These are phyloP conservation scores for Globisporangium irregulare DNA, from an alignment of 352 stramenopile species.

Conservation along the genomic window DNA sequence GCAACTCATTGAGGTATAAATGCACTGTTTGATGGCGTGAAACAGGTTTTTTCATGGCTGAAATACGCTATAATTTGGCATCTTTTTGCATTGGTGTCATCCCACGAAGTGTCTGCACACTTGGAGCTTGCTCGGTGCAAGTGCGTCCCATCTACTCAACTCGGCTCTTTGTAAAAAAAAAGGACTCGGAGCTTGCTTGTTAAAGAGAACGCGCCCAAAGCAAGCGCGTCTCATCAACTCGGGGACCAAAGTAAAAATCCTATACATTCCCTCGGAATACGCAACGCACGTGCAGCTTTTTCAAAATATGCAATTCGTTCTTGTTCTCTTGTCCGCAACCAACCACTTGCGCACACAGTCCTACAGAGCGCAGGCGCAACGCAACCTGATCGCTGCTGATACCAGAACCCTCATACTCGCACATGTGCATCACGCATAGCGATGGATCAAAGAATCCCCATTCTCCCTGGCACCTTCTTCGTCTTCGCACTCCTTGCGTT, in stretches of 20 bases:
- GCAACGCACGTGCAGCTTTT: conserved; percentile 5
- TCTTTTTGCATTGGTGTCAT: background rate
- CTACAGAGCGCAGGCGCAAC: background rate
- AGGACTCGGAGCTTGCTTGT: no score
- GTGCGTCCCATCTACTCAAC: no score
- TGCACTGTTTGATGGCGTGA: background rate
- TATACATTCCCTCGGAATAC: conserved; percentile 12
- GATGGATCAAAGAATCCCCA: conserved; percentile 10
- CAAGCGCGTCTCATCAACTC: no score
- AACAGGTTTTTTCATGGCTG: background rate
- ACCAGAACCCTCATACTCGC: conserved; percentile 16
- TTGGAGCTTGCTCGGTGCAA: no score
- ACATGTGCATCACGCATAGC: conserved; percentile 18
- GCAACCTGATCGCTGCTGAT: conserved; percentile 10
- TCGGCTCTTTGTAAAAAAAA: no score
- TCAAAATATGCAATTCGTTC: conserved; percentile 19
- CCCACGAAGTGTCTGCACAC: no score
- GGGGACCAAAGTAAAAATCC: background rate
- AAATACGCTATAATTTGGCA: background rate
- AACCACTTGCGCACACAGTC: background rate
- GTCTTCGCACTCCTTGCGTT: background rate
- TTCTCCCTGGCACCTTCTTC: background rate
- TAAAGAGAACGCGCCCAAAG: no score
- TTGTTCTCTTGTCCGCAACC: conserved; percentile 6
- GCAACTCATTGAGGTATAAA: background rate